Base-by-base conservation (phyloP, 2,329 filamentous ascomycete species). In the Aspergillus tamarii region DNA sequence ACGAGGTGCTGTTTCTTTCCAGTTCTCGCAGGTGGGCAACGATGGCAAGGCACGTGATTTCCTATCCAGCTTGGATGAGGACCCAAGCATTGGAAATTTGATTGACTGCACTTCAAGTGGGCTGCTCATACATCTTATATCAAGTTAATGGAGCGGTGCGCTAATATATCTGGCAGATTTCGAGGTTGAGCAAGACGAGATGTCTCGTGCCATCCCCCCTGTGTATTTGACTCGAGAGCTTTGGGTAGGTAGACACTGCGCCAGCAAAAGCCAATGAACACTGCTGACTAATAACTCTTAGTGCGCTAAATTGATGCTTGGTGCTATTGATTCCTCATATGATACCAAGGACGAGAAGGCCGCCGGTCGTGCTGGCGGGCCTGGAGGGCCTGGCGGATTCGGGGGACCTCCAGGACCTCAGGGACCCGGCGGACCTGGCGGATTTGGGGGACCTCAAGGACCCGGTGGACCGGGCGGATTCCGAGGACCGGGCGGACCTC, bases 81-180 rank as follows among this genome's bases (percentile, higher is more conserved):
- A 90, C 64, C 86, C 87, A 14, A 75, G 76, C 26, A 84, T 91
- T 70, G 88, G 88, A 55, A 76, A 81, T 19, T 77, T 89, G 74
- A 84, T 90, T 62, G 88, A 90, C 75, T 90, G 88, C 79, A 90
- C 88, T 61, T 89, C 88, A 26, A 90, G 87, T 89, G 83, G 75
- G 85, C 81, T 65, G 9, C 10, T 12, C 36, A 14, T 26, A 14
- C 46, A 14, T 39, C 21, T 21, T 10, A 21, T 12, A 9, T 23
- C n/a, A 46, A 48, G 45, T 16, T 23, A 9, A 21, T 10, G 10
- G 19, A 50, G 19, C 9, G 16, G 23, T 14, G 36, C 45, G 19
- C 36, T 69, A 69, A 72, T 70, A 70, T 67, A 60, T 60, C 52
- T 53, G 60, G 62, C 69, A 87, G 87, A 90, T 78, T 90, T 85